Conservation (phyloP, 495 filamentous ascomycete species). For the Tuber magnatum region DNA sequence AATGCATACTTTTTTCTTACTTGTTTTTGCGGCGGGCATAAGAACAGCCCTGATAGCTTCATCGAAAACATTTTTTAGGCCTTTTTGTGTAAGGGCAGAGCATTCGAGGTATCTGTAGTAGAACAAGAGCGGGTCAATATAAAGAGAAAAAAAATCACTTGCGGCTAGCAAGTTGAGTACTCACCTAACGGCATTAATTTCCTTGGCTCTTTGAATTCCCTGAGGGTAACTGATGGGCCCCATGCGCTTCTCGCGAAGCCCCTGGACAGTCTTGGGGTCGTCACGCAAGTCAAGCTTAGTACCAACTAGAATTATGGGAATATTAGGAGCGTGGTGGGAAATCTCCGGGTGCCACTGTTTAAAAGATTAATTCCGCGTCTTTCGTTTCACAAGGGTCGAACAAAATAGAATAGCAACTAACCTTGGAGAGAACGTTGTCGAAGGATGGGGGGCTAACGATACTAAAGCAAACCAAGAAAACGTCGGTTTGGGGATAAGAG, state of each 20-base stretch:
- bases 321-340: conserved; percentile 87
- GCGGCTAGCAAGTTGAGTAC: not conserved
- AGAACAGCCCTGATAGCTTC: conserved; percentile 64
- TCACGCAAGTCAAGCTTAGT: conserved; percentile 96
- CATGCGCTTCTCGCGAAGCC: conserved; percentile 78
- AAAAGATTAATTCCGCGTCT: conserved; percentile 15
- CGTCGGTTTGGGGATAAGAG: conserved; percentile 95
- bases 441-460: conserved; percentile 96
- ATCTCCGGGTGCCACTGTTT: conserved; percentile 91
- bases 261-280: conserved; percentile 69
- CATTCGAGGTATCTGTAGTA: conserved; percentile 87
- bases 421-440: conserved; percentile 96
- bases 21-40: conserved; percentile 33
- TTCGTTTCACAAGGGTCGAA: not conserved
- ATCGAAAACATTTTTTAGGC: conserved; percentile 96
- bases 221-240: conserved; percentile 84
- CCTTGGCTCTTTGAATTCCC: conserved; percentile 74
- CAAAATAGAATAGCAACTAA: conserved; percentile 43
- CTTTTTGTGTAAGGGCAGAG: conserved; percentile 92
- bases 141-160: not conserved
- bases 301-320: conserved; percentile 94
- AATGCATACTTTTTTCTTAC: conserved; percentile 19
- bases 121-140: conserved; percentile 5
- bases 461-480: conserved; percentile 97
- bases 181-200: conserved; percentile 62